Percentiles rank a stretch among this genome's conserved stretches.
phyloP scores from a whole-genome alignment of 2,329 filamentous ascomycete genomes.

The Aspergillus fumigatus region DNA sequence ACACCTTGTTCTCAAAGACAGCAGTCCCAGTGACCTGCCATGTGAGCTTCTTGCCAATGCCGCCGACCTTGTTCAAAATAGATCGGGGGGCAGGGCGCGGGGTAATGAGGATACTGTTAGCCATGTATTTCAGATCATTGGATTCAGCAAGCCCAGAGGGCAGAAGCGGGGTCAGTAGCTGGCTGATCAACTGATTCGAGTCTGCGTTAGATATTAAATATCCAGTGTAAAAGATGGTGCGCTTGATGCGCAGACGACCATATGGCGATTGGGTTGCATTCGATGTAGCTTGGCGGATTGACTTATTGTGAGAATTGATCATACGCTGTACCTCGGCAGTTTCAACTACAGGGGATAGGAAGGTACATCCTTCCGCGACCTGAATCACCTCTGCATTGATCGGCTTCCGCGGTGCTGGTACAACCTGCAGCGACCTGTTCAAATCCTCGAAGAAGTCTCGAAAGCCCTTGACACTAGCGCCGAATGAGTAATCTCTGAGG shows the following conservation, averaged over 20 bases:
- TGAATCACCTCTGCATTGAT: conserved; percentile 79
- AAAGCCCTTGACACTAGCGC: conserved; percentile 66
- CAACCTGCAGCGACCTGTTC: conserved; percentile 57
- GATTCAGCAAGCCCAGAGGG: conserved; percentile 57
- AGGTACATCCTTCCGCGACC: conserved; percentile 70
- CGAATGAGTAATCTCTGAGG: conserved; percentile 9
- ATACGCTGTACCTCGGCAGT: conserved; percentile 81
- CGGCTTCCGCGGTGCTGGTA: conserved; percentile 49
- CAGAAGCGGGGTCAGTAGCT: conserved; percentile 56
- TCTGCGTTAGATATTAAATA: conserved; percentile 76
- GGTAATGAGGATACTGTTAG: conserved; percentile 87
- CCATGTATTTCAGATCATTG: conserved; percentile 72
- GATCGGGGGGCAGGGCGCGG: conserved; percentile 67
- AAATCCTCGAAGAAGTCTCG: conserved; percentile 76
- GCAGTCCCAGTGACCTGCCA: conserved; percentile 81
- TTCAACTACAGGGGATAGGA: conserved; percentile 72
- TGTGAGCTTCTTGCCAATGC: conserved; percentile 73
- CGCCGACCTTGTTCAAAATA: conserved; percentile 78
- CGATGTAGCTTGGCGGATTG: conserved; percentile 25
- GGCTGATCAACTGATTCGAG: conserved; percentile 63
- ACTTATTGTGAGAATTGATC: conserved; percentile 76
- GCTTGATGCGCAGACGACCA: conserved; percentile 66
- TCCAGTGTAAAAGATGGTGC: conserved; percentile 85
- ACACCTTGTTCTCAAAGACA: conserved; percentile 72
- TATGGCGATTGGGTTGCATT: conserved; percentile 40